phyloP scores from a whole-genome alignment of 1,284 basidiomycete genomes.

The Porogramme epimiltina region DNA sequence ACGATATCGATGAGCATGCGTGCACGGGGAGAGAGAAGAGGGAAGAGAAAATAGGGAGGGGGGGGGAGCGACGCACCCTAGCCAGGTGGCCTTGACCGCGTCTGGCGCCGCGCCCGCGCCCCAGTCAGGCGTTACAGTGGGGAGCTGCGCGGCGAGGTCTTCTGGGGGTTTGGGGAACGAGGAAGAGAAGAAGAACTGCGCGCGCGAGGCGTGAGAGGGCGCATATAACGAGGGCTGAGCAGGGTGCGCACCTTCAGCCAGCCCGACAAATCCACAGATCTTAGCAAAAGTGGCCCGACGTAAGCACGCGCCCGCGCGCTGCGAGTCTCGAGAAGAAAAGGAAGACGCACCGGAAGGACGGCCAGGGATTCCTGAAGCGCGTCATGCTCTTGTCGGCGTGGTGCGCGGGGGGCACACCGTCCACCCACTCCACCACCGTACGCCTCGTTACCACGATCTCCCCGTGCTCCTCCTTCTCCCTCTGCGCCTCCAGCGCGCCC shows the following conservation, averaged over 20 bases:
- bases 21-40: not conserved
- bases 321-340: not conserved
- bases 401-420: slow-evolving; percentile 3
- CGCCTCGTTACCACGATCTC: slow-evolving; percentile 5
- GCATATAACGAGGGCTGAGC: no score
- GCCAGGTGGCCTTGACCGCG: slow-evolving; percentile 67
- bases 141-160: slow-evolving; percentile 26
- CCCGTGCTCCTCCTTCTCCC: not conserved
- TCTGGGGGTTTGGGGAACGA: slow-evolving; percentile 14
- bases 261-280: not conserved
- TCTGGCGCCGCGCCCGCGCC: slow-evolving; percentile 14
- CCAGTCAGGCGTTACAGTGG: slow-evolving; percentile 29
- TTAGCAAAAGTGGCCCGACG: not conserved
- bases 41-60: not conserved
- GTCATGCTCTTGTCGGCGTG: slow-evolving; percentile 11
- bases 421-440: slow-evolving; percentile 4
- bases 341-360: slow-evolving; percentile 30
- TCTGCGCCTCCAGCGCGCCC: no score
- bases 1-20: no score
- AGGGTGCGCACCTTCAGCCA: slow-evolving; percentile 13
- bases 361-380: slow-evolving; percentile 33
- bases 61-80: slow-evolving; percentile 39
- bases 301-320: not conserved
- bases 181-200: no score
- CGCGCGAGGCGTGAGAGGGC: no score